Conservation (phyloP, 257 asterid species). For the Jaltomata sinuosa region DNA sequence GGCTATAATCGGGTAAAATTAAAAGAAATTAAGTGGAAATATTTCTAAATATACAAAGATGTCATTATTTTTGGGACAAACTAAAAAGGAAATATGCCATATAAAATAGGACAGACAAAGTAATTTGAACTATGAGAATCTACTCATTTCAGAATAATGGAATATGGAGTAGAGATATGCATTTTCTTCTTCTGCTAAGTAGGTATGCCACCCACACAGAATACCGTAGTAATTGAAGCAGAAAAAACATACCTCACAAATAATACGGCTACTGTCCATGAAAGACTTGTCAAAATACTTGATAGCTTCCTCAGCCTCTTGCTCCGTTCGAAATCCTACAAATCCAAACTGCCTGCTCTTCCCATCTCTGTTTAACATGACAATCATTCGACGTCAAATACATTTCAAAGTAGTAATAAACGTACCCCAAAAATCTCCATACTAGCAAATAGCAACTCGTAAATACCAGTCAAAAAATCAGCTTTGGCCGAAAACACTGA, state of each 20-base stretch:
- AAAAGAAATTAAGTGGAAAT: not conserved
- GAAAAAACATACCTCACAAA: conserved; percentile 57
- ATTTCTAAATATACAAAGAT: not conserved
- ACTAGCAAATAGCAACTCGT: not conserved
- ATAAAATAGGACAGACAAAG: not conserved
- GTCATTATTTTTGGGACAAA: not conserved
- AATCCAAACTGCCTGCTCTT: conserved; percentile 84
- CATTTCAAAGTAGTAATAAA: not conserved
- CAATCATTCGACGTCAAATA: not conserved
- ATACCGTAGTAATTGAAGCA: not conserved
- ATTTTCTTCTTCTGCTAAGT: not conserved
- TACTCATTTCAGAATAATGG: not conserved
- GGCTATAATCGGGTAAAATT: not conserved
- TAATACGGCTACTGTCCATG: conserved; percentile 60
- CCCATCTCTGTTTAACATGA: conserved; percentile 59
- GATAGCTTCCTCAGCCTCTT: conserved; percentile 62
- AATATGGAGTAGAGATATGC: not conserved
- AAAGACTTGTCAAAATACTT: conserved; percentile 59
- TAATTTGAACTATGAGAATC: not conserved
- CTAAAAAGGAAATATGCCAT: not conserved
- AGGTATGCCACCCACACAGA: not conserved
- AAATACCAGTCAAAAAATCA: not conserved
- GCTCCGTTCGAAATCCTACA: conserved; percentile 69
- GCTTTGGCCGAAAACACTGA: not conserved
- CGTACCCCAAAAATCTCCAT: not conserved